Base-by-base conservation (phyloP, 805 yeast species). In the baker's yeast (Saccharomyces cerevisiae) region DNA sequence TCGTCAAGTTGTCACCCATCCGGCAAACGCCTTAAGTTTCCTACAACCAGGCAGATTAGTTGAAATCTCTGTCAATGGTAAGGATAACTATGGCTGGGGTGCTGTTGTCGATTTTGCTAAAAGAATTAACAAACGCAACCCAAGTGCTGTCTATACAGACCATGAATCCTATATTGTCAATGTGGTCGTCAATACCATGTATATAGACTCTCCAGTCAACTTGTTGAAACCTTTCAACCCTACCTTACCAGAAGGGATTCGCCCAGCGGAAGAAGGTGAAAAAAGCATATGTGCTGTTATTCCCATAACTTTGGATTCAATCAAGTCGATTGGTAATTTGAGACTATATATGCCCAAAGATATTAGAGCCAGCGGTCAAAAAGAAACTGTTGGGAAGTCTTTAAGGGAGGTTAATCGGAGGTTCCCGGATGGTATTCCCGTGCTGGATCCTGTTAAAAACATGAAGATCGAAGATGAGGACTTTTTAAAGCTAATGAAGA, bases 1-100 rank as follows among this genome's bases (percentile, higher is more conserved):
- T 55, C 80, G 88, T 51, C 84, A 85, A 59, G 85, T 94, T 14
- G 80, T 92, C 17, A 85, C 96, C 0, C 98, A 94, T 69, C 99
- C 99, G 0, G 85, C 92, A 4, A 83, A 92, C 69, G 78, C 85
- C 22, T 75, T 92, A 53, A 87, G 87, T 28, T 95, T 87, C 68
- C 74, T 94, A 63, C 96, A 90, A 69, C 83, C 88, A 14, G 99
- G 99, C 30, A 81, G 99, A 70, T 78, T 94, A 55, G 72, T 91
- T 32, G 82, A 83, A 61, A 81, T 91, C 11, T 77, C 77, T 53
- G 76, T 91, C 50, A 68, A 61, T 28, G 72, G 70, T 22, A 74
- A 73, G 6, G 70, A 79, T 49, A 87, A 89, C 57, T 95, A 90
- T 68, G 97, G 97, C n/a, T 94, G 99, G 99, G 97, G 92, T 55